Evolutionary conservation across 495 filamentous ascomycete species (phyloP).

Genomic region (Xylaria telfairii): DNA sequence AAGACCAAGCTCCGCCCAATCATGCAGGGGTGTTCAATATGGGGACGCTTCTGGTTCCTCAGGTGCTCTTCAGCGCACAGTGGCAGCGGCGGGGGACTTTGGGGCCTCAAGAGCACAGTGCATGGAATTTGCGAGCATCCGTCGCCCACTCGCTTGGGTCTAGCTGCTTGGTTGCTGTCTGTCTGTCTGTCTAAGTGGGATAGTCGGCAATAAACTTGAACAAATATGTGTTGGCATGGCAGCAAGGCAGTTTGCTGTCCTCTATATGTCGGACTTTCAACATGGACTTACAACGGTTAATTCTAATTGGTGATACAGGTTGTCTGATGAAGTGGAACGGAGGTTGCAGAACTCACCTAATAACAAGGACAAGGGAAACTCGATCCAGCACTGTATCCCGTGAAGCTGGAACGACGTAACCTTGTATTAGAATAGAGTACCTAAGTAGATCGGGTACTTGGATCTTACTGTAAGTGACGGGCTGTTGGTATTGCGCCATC

Average conservation of each 20-base stretch:
- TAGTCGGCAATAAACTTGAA: neutral
- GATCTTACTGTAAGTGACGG: slow-evolving; percentile 8
- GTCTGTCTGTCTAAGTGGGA: too few species aligned
- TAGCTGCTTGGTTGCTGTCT: neutral
- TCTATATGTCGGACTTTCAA: neutral
- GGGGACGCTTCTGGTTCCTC: too few species aligned
- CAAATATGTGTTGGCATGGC: neutral
- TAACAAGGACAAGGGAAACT: neutral
- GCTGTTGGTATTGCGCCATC: neutral
- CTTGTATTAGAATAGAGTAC: neutral
- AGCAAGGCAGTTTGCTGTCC: neutral
- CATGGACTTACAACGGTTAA: neutral
- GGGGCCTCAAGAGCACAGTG: neutral
- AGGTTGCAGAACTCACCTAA: neutral
- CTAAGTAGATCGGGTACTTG: too few species aligned
- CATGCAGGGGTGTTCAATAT: neutral
- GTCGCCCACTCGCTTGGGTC: neutral
- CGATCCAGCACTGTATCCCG: neutral
- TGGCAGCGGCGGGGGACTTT: neutral
- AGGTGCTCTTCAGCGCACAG: neutral
- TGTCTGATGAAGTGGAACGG: slow-evolving; percentile 7
- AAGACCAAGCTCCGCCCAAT: neutral
- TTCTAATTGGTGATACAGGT: neutral
- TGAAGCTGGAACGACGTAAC: slow-evolving; percentile 13
- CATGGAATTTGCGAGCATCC: neutral